Evolutionary conservation across 768 basidiomycete genomes (phyloP).

Genomic region (Pleurotus tuoliensis): DNA sequence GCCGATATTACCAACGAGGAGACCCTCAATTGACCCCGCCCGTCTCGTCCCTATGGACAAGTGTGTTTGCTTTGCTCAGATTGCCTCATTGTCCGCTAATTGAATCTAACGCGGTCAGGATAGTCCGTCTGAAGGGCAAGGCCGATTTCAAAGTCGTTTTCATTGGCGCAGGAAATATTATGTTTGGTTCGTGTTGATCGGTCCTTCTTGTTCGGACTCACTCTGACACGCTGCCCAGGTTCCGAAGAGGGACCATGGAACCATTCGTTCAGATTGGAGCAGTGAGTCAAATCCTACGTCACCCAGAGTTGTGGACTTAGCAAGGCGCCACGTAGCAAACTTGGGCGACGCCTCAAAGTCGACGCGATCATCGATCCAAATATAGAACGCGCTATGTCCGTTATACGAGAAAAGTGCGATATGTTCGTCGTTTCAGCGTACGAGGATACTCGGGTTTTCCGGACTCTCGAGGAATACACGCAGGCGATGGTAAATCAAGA

Average conservation of each 20-base stretch:
- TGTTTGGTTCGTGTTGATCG: constrained; percentile 65
- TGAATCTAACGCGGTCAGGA: constrained; percentile 24
- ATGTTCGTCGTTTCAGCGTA: constrained; percentile 96
- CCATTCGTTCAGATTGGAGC: constrained; percentile 86
- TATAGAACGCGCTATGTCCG: constrained; percentile 70
- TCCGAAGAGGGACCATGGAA: constrained; percentile 90
- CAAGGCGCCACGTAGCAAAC: constrained; percentile 52
- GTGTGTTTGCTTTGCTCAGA: constrained; percentile 31
- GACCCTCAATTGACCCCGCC: constrained; percentile 73
- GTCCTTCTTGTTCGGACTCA: background rate
- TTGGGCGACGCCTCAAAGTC: constrained; percentile 93
- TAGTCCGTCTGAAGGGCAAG: constrained; percentile 48
- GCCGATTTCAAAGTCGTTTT: constrained; percentile 91
- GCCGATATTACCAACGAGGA: constrained; percentile 36
- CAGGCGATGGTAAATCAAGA: constrained; percentile 55
- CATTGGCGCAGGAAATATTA: constrained; percentile 95
- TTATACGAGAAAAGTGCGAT: constrained; percentile 85
- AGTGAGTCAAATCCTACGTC: constrained; percentile 40
- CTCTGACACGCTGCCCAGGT: constrained; percentile 35
- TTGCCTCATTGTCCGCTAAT: background rate
- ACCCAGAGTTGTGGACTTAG: too few species aligned
- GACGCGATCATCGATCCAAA: constrained; percentile 91
- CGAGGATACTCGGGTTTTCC: constrained; percentile 79
- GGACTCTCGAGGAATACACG: constrained; percentile 81
- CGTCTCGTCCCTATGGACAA: constrained; percentile 77